These are phyloP conservation scores for Salvia hispanica DNA, from an alignment of 257 asterid species.

Conservation along the genomic window DNA sequence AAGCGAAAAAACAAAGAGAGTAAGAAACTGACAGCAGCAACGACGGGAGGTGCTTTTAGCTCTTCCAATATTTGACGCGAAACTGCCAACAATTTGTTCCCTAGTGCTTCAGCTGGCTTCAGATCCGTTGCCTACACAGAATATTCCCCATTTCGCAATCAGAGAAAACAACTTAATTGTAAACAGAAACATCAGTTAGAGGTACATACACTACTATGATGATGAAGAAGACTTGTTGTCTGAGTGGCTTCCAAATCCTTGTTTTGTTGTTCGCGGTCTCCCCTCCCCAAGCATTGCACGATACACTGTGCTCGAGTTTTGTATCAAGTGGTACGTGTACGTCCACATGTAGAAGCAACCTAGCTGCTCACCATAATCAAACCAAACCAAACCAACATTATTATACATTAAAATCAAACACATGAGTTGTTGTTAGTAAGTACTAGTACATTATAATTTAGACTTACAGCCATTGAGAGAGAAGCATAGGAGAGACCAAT, in stretches of 20 bases:
- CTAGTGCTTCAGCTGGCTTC: slow-evolving; percentile 27
- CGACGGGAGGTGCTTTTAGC: slow-evolving; percentile 71
- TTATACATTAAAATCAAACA: too few relatives aligned
- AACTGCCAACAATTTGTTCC: slow-evolving; percentile 36
- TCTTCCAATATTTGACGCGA: slow-evolving; percentile 60
- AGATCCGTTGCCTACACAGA: not conserved
- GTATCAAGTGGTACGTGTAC: slow-evolving; percentile 57
- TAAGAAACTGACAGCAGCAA: slow-evolving; percentile 62
- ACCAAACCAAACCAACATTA: too few relatives aligned
- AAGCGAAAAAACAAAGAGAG: too few relatives aligned
- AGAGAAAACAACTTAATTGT: too few relatives aligned
- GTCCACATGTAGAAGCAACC: slow-evolving; percentile 91
- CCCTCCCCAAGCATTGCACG: slow-evolving; percentile 36
- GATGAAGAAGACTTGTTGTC: slow-evolving; percentile 43
- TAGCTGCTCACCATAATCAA: slow-evolving; percentile 38
- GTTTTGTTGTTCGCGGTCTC: slow-evolving; percentile 46
- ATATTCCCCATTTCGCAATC: too few relatives aligned
- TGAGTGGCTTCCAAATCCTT: slow-evolving; percentile 61
- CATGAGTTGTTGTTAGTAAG: not conserved
- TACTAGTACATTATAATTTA: too few relatives aligned
- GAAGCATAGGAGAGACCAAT: slow-evolving; percentile 73
- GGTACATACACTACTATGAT: not conserved
- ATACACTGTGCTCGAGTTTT: slow-evolving; percentile 45
- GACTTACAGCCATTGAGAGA: slow-evolving; percentile 81
- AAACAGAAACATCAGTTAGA: too few relatives aligned